Conservation (phyloP, 805 yeast genomes). For the Yarrowia sp. region DNA sequence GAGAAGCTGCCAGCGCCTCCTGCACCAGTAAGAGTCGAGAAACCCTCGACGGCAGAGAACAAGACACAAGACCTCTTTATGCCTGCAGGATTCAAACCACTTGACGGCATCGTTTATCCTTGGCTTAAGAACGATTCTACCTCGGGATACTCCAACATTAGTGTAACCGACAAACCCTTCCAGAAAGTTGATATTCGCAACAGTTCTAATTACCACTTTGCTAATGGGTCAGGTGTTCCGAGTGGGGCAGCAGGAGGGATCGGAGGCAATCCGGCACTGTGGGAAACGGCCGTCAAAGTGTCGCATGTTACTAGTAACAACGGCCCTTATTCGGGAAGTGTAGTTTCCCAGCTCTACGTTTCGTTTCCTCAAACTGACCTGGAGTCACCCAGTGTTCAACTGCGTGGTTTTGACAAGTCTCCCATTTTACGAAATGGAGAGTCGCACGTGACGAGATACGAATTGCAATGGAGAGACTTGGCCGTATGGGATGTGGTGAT, state of each 20-base stretch:
- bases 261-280: slow-evolving; percentile 67
- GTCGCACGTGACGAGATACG: slow-evolving; percentile 52
- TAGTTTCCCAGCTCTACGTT: slow-evolving; percentile 61
- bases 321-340: slow-evolving; percentile 57
- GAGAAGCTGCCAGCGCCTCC: background rate
- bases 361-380: slow-evolving; percentile 53
- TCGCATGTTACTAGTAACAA: slow-evolving; percentile 56
- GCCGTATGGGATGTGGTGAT: slow-evolving; percentile 62
- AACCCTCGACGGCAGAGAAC: background rate
- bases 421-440: slow-evolving; percentile 56
- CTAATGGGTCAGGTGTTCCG: slow-evolving; percentile 43
- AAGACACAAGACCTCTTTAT: slow-evolving; percentile 53
- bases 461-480: slow-evolving; percentile 60
- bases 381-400: slow-evolving; percentile 58
- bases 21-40: background rate
- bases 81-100: slow-evolving; percentile 59
- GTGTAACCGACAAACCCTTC: slow-evolving; percentile 37
- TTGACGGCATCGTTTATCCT: slow-evolving; percentile 64
- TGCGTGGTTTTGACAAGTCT: slow-evolving; percentile 65
- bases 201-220: background rate
- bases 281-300: slow-evolving; percentile 60
- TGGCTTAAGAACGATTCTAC: slow-evolving; percentile 42
- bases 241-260: slow-evolving; percentile 58
- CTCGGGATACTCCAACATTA: background rate
- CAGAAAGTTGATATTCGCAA: no score